phyloP scores from a whole-genome alignment of 805 yeast species.

The Barnettozyma sucrosica region DNA sequence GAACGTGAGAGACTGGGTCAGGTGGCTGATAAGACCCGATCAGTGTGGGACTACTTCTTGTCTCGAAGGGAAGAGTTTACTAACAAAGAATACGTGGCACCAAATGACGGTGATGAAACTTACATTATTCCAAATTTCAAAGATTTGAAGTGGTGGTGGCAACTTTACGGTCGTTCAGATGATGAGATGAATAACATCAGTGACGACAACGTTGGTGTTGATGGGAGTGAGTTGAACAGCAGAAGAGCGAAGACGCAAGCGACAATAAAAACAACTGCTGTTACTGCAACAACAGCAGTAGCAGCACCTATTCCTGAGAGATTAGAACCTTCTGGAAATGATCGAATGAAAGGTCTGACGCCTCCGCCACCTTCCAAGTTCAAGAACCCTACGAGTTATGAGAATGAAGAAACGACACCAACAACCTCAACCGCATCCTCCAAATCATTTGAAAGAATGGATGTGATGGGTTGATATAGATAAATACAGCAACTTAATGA shows the following conservation, averaged over 20 bases:
- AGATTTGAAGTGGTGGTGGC: conserved; percentile 84
- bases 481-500: not conserved
- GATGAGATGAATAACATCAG: conserved; percentile 48
- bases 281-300: not conserved
- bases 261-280: not conserved
- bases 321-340: not conserved
- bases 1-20: conserved; percentile 55
- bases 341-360: conserved; percentile 14
- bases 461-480: conserved; percentile 8
- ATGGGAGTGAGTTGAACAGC: conserved; percentile 3
- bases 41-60: conserved; percentile 92
- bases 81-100: conserved; percentile 38
- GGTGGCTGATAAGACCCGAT: conserved; percentile 49
- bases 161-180: conserved; percentile 70
- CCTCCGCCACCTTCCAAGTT: conserved; percentile 14
- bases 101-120: conserved; percentile 21
- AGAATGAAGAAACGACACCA: conserved; percentile 2
- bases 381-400: conserved; percentile 3
- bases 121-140: conserved; percentile 55
- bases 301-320: not conserved
- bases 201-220: not conserved
- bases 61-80: conserved; percentile 68
- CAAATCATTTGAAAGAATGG: conserved; percentile 12
- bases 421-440: not conserved
- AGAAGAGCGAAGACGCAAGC: conserved; percentile 1